A percentile compares a stretch with the other conserved stretches of the same genome.
Evolutionary conservation across 495 filamentous ascomycete species (phyloP).

Genomic region (Lophium mytilinum): DNA sequence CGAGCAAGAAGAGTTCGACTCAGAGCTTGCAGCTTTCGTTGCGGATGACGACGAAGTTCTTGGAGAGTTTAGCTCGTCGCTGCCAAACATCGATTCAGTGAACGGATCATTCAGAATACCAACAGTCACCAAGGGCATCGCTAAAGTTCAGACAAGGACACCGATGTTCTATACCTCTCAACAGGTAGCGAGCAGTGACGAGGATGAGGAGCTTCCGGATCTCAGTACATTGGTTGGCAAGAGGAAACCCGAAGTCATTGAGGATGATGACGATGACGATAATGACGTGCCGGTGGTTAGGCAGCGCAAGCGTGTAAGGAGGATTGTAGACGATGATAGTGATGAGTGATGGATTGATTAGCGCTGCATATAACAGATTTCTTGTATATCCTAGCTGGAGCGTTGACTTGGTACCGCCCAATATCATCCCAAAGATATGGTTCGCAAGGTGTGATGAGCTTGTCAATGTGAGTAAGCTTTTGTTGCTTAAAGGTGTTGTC

Average conservation of each 20-base stretch:
- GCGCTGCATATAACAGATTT: too few species aligned
- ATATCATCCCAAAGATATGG: too few species aligned
- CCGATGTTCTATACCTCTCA: neutral
- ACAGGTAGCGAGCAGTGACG: neutral
- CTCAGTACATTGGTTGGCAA: neutral
- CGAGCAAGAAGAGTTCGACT: neutral
- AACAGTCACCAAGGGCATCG: neutral
- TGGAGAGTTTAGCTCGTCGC: neutral
- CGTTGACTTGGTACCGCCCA: too few species aligned
- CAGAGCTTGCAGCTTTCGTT: neutral
- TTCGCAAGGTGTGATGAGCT: too few species aligned
- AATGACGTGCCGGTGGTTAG: neutral
- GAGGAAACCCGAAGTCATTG: neutral
- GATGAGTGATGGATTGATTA: neutral
- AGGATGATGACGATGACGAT: neutral
- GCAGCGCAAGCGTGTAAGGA: neutral
- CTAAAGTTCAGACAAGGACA: neutral
- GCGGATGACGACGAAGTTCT: neutral
- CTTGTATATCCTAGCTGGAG: too few species aligned
- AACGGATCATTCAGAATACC: neutral
- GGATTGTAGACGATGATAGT: neutral
- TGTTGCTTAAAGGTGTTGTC: too few species aligned
- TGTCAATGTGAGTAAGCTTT: too few species aligned
- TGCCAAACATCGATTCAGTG: neutral
- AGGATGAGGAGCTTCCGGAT: constrained; percentile 1